Evolutionary conservation across 805 yeast species (phyloP), one percentile per base, ranked within the genome.

Genomic region (Lachancea sp.): DNA sequence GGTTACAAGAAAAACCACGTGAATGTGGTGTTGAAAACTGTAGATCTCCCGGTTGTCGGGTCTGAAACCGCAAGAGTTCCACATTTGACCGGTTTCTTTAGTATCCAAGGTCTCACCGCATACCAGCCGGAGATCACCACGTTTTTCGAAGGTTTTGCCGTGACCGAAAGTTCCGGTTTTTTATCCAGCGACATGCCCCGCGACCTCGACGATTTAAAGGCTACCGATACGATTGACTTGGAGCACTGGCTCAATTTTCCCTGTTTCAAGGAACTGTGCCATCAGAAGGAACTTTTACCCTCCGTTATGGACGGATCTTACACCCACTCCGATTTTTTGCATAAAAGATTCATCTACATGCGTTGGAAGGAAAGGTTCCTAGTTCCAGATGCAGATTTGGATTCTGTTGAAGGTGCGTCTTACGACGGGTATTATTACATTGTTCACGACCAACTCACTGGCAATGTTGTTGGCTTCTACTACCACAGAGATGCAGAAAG

Each of bases 341-440:
- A 66, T 35, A 64, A 70, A 46, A 71, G 78, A 43, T 72, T 66
- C 52, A 63, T 89, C 5, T 89, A 78, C 58, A 89, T 89, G 96
- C 72, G 96, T 50, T 89, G 97, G 97, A 89, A 89, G 63, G 97
- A 89, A 61, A 76, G 79, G 53, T 87, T 87, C 55, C 64, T 89
- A 45, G 79, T 84, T 7, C 95, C 95, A 0, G 95, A 87, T 62
- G 78, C 87, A 65, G 42, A 74, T 24, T 29, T 54, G 9, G 59
- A 52, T 74, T 42, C 68, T 65, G 48, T 90, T 75, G 66, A 64
- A 35, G 72, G 72, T 12, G 96, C 96, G 0, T 83, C 95, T 2
- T 89, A 81, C 60, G 96, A 88, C 31, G 97, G 97, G 0, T 88
- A 88, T 58, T 89, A 89, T 61, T 89, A 88, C 58, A 76, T 88